Conservation (phyloP, 768 basidiomycete genomes). For the Fomitopsis pulvina region DNA sequence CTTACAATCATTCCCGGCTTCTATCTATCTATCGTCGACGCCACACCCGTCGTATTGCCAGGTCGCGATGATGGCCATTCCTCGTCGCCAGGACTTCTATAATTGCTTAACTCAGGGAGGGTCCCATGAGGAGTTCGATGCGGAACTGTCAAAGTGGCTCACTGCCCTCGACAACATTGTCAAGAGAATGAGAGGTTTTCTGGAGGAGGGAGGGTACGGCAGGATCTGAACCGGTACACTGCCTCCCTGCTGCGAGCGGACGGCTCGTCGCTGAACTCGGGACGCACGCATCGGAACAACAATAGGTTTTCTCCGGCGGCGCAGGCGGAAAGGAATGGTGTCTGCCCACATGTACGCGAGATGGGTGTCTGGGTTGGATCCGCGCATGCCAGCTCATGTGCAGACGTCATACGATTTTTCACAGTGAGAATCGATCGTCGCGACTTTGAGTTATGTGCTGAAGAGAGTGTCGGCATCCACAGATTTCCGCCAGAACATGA, state of each 20-base stretch:
- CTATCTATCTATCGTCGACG: conserved; percentile 2
- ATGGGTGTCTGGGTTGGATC: neutral
- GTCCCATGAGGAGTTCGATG: conserved; percentile 45
- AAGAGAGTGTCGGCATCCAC: too few relatives aligned
- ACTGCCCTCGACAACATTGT: conserved; percentile 48
- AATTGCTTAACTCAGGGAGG: conserved; percentile 53
- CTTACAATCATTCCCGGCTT: neutral
- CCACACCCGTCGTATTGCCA: conserved; percentile 6
- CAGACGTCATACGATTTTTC: neutral
- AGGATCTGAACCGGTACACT: conserved; percentile 31
- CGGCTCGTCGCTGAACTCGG: neutral
- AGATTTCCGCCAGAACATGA: too few relatives aligned
- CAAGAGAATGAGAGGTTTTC: conserved; percentile 41
- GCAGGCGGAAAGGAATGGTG: neutral
- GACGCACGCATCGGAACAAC: neutral
- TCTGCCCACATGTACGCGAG: neutral
- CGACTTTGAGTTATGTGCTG: neutral
- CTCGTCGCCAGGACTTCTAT: conserved; percentile 58
- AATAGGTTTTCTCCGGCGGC: neutral
- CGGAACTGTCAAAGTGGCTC: conserved; percentile 55
- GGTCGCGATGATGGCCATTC: conserved; percentile 45
- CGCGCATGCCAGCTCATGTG: neutral
- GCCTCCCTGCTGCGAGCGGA: neutral
- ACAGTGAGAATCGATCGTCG: neutral
- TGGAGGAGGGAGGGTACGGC: conserved; percentile 51